Base-by-base conservation (phyloP, 257 asterid species). In the Forsythia suspensa region DNA sequence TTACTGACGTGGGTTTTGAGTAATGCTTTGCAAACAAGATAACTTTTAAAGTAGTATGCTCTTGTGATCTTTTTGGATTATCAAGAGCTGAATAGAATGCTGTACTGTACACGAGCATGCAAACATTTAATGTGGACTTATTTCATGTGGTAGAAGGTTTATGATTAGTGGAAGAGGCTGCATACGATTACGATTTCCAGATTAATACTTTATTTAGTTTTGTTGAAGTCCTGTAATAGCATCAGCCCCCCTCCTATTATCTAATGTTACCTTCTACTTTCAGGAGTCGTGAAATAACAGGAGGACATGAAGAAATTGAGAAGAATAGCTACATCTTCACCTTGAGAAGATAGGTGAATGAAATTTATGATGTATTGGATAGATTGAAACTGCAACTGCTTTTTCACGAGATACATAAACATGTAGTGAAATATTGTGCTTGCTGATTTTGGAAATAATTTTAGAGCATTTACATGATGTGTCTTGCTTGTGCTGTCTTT, bases 241-340 rank as follows among this genome's bases (percentile, higher is more conserved):
- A 24, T 72, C 29, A 6, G 20, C 29, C 43, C 3, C 24, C 68
- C 6, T 8, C 76, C 67, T n/a, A 80, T 34, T 76, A 72, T 70
- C 68, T 69, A 43, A 67, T 72, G 75, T 76, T 59, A 57, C 72
- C n/a, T 55, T 55, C 63, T 18, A 55, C 63, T 72, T 80, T 76
- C 82, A 76, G 86, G 82, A 39, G 37, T 38, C 66, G 74, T 57
- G 79, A 72, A 55, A 71, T 69, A 55, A 68, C 68, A 18, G 20
- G 73, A 29, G 71, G 57, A 37, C 39, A 15, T 44, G 80, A 72
- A 76, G 77, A 75, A 65, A 42, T 40, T 38, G 21, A 24, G 67
- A 80, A 46, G 80, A 77, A 15, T 70, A 39, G 36, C 40, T 16
- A 65, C 67, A 74, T 74, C 36, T 78, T 2, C 76, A 65, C 24